Base-by-base conservation (phyloP, 2,329 filamentous ascomycete genomes). In the Ophiocordyceps sinensis region DNA sequence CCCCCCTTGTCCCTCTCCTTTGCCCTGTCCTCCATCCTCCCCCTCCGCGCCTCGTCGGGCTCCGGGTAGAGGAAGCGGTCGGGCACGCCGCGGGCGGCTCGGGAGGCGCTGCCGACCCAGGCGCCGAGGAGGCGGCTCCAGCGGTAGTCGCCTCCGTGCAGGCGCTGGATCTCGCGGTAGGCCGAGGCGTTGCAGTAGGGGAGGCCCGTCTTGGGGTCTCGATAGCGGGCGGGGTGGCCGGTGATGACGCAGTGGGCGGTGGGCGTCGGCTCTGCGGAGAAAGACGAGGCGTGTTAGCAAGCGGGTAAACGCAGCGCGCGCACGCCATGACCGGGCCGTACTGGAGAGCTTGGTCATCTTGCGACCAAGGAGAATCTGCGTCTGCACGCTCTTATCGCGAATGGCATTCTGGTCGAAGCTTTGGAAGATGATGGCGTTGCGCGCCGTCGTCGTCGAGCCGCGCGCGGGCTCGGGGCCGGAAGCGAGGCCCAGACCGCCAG, bases 41-140 rank as follows among this genome's bases (percentile, higher is more conserved):
- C 21, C 21, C 48, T 11, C 47, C 49, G 19, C 49, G 59, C 39
- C 51, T 52, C 43, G 42, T 51, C 36, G 13, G 39, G 29, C 23
- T 55, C 47, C 8, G 65, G 64, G 39, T 68, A 59, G 34, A 70
- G 45, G 56, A 94, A 96, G 40, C 85, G 74, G 43, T 77, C 78
- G 0, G 87, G 89, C 21, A 94, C 88, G 7, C 87, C 88, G 32
- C 69, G 70, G 9, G 83, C 84, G 0, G 85, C 76, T 50, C 61
- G 65, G 56, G 65, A 67, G 47, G 66, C 70, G 48, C 70, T 73
- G 0, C 89, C 89, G 5, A 89, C 80, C 73, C 88, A 98, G 14
- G 81, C 84, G 6, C 85, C 87, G 28, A 94, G 61, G 49, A 91
- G 68, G 28, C 69, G 70, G 56, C 87, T 94, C 84, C 85, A 98